Evolutionary conservation across 1,284 basidiomycete species (phyloP).

Genomic region (Vanrija sp.): DNA sequence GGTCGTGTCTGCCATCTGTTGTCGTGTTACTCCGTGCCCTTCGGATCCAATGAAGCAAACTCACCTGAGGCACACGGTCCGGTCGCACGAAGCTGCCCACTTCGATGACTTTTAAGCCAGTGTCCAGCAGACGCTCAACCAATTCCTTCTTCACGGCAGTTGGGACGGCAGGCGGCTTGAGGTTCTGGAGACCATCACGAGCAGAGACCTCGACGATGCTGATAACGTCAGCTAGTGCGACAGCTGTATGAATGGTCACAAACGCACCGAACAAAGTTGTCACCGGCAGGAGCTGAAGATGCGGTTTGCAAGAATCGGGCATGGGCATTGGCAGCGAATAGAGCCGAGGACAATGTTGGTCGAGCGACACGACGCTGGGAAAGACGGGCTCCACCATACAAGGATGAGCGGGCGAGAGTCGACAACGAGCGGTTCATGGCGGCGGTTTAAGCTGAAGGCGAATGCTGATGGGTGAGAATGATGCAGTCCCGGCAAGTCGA

Average conservation of each 20-base stretch:
- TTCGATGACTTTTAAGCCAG: conserved; percentile 74
- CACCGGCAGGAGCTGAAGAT: neutral
- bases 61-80: conserved; percentile 87
- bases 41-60: conserved; percentile 55
- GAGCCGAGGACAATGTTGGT: too few relatives aligned
- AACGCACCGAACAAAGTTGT: conserved; percentile 4
- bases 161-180: conserved; percentile 65
- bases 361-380: too few relatives aligned
- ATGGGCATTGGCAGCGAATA: too few relatives aligned
- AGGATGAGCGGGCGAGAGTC: too few relatives aligned
- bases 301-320: neutral
- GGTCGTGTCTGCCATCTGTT: conserved; percentile 78
- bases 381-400: too few relatives aligned
- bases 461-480: too few relatives aligned
- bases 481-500: too few relatives aligned
- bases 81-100: conserved; percentile 88
- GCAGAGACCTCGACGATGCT: conserved; percentile 88
- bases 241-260: neutral
- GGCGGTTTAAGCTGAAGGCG: too few relatives aligned
- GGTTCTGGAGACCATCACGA: conserved; percentile 90
- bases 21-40: too few relatives aligned
- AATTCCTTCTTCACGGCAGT: conserved; percentile 74
- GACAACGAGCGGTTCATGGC: too few relatives aligned
- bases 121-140: conserved; percentile 66
- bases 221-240: neutral